A percentile compares a stretch with the other conserved stretches of the same genome.
Evolutionary conservation across 345 rosid species (phyloP).

Genomic region (Salix udensis): DNA sequence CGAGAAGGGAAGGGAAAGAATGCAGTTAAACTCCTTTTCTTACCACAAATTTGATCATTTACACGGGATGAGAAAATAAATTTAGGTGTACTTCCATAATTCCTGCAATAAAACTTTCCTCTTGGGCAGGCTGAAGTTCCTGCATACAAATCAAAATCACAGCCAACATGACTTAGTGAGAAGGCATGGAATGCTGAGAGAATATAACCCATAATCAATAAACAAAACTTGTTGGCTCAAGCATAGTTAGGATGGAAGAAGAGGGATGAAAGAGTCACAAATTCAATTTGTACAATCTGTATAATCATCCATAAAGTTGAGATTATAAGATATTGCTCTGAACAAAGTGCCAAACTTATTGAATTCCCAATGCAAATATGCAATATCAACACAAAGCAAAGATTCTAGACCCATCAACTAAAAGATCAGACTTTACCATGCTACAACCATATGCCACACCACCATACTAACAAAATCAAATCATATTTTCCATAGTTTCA

Average conservation of each 20-base stretch:
- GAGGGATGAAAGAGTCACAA: not conserved
- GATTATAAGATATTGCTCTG: not conserved
- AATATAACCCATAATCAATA: not conserved
- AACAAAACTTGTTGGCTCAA: not conserved
- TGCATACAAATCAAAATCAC: slow-evolving; percentile 29
- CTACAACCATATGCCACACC: not conserved
- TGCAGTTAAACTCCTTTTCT: slow-evolving; percentile 9
- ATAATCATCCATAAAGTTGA: not conserved
- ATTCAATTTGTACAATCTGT: not conserved
- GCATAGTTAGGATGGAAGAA: not conserved
- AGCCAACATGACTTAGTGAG: slow-evolving; percentile 7
- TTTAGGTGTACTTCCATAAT: slow-evolving; percentile 52
- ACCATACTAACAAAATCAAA: not conserved
- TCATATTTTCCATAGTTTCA: not conserved
- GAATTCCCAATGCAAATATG: not conserved
- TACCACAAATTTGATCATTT: slow-evolving; percentile 62
- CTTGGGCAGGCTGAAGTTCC: slow-evolving; percentile 76
- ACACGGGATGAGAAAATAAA: slow-evolving; percentile 54
- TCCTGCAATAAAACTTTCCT: slow-evolving; percentile 61
- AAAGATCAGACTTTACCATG: not conserved
- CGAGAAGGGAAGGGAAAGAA: not conserved
- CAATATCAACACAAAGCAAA: not conserved
- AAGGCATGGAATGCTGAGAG: not conserved
- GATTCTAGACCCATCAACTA: not conserved
- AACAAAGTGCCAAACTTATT: not conserved